These are phyloP conservation scores for Postia placenta DNA, from an alignment of 768 basidiomycete genomes.

Conservation along the genomic window DNA sequence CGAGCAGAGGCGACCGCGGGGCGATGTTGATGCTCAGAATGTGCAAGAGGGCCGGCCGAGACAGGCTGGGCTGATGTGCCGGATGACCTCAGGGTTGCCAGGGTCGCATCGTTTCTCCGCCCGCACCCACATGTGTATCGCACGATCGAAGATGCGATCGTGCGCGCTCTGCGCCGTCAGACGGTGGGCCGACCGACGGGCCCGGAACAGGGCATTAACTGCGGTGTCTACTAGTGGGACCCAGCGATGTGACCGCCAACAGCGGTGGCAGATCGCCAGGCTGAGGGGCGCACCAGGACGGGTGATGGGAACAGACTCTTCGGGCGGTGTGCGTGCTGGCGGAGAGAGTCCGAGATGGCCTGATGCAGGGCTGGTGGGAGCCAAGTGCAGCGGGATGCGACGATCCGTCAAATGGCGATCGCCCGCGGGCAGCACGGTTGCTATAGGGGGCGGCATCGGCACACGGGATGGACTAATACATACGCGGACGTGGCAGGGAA, in stretches of 20 bases:
- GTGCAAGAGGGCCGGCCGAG: too few relatives aligned
- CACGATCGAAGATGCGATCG: constrained; percentile 5
- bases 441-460: neutral
- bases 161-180: neutral
- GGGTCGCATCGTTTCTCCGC: constrained; percentile 4
- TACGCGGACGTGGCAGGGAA: neutral
- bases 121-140: neutral
- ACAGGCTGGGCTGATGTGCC: neutral
- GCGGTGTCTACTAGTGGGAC: neutral
- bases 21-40: too few relatives aligned
- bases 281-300: neutral
- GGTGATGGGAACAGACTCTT: neutral
- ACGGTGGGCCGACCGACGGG: neutral
- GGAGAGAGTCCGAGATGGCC: neutral
- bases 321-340: neutral
- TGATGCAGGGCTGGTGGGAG: neutral
- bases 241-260: neutral
- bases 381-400: neutral
- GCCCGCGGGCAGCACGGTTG: neutral
- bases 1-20: too few relatives aligned
- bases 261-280: neutral
- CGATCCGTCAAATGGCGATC: neutral
- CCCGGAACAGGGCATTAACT: neutral
- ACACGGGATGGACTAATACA: neutral
- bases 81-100: constrained; percentile 4